Base-by-base conservation (phyloP, 371 early-diverging fungal species). In the Parasitella parasitica region DNA sequence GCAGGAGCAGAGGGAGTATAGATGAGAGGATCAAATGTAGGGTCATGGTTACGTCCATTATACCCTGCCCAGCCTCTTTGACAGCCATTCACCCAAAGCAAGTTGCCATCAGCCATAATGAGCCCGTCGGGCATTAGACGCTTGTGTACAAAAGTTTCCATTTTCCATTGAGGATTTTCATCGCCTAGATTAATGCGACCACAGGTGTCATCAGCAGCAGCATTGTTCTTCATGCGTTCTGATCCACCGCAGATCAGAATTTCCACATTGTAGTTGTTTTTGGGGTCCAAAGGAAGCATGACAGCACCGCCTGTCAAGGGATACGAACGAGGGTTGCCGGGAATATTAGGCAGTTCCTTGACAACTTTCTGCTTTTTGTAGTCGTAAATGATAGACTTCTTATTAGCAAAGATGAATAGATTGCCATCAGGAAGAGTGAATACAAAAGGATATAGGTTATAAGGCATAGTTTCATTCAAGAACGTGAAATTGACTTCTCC, bases 71-170 rank as follows among this genome's bases (percentile, higher is more conserved):
- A 81, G 15, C 89, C 90, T n/a, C 75, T 71, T 65, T 77, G 67
- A 54, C 83, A 86, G 16, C 90, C 90, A 67, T 89, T 89, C 30
- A 83, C 63, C 70, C 86, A 70, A 59, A 89, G 59, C 6, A 84
- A 28, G 18, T 76, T 86, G 16, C 90, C 89, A 22, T 88, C 87
- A 0, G 89, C 78, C 28, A 86, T 62, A 18, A 82, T 64, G n/a
- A 87, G 71, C 28, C 82, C 81, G 54, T 87, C 86, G 8, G 81
- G 81, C 88, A 89, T 89, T 27, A 89, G 61, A 24, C 89, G 81
- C 9, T 70, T 77, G 12, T 81, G 77, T 57, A 86, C 77, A 72
- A 79, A 78, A 3, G 82, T 79, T 3, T 82, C 80, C 84, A 84
- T 84, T 56, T 85, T 83, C 87, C 87, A 87, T 51, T 76, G 54